Conservation (phyloP, 805 yeast species). For the Nakazawaea pomicola region DNA sequence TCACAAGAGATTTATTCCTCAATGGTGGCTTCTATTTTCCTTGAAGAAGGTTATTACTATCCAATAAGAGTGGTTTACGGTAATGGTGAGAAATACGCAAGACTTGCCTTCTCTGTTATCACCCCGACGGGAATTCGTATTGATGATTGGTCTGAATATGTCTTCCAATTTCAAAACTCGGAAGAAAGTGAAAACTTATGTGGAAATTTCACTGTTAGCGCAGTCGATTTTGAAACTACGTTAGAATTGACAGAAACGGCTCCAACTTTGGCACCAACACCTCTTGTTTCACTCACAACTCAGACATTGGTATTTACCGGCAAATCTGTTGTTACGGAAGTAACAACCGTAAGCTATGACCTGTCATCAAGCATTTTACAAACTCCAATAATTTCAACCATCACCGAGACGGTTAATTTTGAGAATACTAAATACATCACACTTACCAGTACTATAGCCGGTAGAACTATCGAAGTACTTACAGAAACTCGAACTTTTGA, state of each 20-base stretch:
- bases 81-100: not conserved
- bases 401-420: not conserved
- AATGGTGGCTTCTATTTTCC: not conserved
- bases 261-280: not conserved
- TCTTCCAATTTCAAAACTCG: not conserved
- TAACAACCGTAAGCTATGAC: not conserved
- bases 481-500: not conserved
- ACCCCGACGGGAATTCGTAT: not conserved
- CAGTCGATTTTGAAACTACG: not conserved
- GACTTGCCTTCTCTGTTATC: not conserved
- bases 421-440: not conserved
- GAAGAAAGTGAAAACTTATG: not conserved
- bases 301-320: not conserved
- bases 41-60: not conserved
- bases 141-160: not conserved
- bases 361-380: too few species aligned
- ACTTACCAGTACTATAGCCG: not conserved
- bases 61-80: not conserved
- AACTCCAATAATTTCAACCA: not conserved
- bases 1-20: not conserved
- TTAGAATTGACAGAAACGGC: not conserved
- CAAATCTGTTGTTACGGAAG: not conserved
- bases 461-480: too few species aligned
- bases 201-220: too few species aligned
- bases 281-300: not conserved